Evolutionary conservation across 371 early-diverging fungal species (phyloP).

Genomic region (Apophysomyces variabilis): DNA sequence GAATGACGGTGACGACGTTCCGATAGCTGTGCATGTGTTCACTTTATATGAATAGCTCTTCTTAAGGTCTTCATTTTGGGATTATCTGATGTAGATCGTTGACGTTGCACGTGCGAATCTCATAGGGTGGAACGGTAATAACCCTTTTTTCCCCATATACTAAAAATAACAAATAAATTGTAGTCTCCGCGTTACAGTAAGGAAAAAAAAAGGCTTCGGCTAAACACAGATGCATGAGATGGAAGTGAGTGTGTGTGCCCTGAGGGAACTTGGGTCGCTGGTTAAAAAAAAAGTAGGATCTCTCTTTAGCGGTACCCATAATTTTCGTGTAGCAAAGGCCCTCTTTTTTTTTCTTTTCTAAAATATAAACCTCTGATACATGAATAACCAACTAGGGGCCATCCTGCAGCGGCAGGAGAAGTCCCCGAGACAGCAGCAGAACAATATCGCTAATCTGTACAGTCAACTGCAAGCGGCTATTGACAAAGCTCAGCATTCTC

Average conservation of each 20-base stretch:
- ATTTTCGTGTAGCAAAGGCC: background rate
- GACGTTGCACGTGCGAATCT: conserved; percentile 3
- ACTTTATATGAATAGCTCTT: too few species aligned
- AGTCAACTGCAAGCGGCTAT: conserved; percentile 30
- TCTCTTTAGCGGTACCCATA: background rate
- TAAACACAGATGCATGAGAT: conserved; percentile 8
- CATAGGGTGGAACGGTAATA: conserved; percentile 4
- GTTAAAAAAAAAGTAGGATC: conserved; percentile 1
- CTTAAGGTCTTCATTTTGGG: background rate
- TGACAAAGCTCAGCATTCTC: conserved; percentile 16
- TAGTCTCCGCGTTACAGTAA: background rate
- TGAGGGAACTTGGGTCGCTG: background rate
- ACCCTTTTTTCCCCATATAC: conserved; percentile 1
- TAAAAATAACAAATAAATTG: conserved; percentile 8
- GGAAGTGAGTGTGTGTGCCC: background rate
- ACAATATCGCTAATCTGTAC: conserved; percentile 24
- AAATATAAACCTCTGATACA: background rate
- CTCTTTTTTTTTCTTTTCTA: background rate
- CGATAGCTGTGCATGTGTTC: too few species aligned
- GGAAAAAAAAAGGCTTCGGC: background rate
- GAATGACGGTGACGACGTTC: too few species aligned
- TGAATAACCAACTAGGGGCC: conserved; percentile 21
- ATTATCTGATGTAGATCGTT: conserved; percentile 1
- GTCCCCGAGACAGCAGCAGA: conserved; percentile 23
- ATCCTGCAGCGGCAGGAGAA: conserved; percentile 21